Conservation (phyloP, 768 basidiomycete genomes). For the Hygrocybe coccinea region DNA sequence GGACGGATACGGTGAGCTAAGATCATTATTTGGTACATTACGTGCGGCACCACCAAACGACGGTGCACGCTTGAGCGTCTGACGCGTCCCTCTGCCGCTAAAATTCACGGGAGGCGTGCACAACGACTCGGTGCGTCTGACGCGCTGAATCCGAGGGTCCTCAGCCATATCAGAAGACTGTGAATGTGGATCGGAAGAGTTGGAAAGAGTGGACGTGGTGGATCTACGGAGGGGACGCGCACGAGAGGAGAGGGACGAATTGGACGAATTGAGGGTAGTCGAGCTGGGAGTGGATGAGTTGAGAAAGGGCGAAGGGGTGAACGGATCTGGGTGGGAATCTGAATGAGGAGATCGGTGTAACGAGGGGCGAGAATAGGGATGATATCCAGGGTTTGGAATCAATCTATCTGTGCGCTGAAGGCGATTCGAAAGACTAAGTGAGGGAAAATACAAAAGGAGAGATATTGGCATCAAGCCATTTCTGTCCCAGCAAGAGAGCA, state of each 20-base stretch:
- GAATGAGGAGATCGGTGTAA: conserved; percentile 39
- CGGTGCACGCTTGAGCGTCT: conserved; percentile 50
- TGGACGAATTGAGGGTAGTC: conserved; percentile 53
- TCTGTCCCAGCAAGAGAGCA: conserved; percentile 1
- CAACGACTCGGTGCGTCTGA: conserved; percentile 49
- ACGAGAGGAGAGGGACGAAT: conserved; percentile 35
- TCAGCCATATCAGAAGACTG: conserved; percentile 34
- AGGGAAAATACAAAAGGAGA: too few species aligned
- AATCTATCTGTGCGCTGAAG: conserved; percentile 60
- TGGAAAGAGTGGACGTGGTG: conserved; percentile 37
- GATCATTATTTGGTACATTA: conserved; percentile 11
- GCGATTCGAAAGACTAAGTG: conserved; percentile 55
- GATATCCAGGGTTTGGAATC: conserved; percentile 47
- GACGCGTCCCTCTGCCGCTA: background rate
- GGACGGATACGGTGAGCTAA: conserved; percentile 40
- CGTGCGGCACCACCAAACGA: conserved; percentile 47
- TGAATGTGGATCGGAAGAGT: conserved; percentile 43
- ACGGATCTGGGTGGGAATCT: background rate
- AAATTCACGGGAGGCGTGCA: conserved; percentile 25
- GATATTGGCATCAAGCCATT: too few species aligned
- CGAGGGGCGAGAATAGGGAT: conserved; percentile 53
- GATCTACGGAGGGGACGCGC: conserved; percentile 42
- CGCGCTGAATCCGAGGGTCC: conserved; percentile 47
- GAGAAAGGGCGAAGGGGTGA: conserved; percentile 22
- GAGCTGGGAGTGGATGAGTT: conserved; percentile 62